These are phyloP conservation scores for Ophiostoma sp. DNA, from an alignment of 2,329 filamentous ascomycete species.

Conservation along the genomic window DNA sequence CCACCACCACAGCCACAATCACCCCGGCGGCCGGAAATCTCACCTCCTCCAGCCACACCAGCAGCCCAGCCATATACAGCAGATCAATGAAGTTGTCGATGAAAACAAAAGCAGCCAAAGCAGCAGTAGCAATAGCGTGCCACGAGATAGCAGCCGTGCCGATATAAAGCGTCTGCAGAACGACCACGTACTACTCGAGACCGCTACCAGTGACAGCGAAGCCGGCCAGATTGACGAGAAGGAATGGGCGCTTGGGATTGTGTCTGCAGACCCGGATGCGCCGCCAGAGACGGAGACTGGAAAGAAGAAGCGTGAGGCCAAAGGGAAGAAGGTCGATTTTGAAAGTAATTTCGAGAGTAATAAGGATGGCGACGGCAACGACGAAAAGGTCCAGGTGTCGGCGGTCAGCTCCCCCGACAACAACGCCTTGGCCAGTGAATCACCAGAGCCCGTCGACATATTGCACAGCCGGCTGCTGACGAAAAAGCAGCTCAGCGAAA, in stretches of 20 bases:
- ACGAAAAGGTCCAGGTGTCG: background rate
- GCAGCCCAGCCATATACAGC: background rate
- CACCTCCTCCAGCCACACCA: background rate
- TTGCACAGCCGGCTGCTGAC: constrained; percentile 71
- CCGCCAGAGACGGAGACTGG: background rate
- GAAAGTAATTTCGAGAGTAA: background rate
- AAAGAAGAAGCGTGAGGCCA: background rate
- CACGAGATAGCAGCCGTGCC: background rate
- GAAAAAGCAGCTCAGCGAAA: constrained; percentile 90
- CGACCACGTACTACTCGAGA: constrained; percentile 35
- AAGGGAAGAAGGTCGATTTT: background rate
- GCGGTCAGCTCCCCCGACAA: background rate
- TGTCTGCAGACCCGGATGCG: constrained; percentile 29
- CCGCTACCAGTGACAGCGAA: constrained; percentile 40
- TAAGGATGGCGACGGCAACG: background rate
- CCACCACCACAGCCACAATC: constrained; percentile 16
- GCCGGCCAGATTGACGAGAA: constrained; percentile 53
- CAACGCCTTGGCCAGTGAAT: constrained; percentile 35
- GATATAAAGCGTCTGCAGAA: background rate
- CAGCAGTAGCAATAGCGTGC: constrained; percentile 16
- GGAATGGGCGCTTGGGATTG: constrained; percentile 48
- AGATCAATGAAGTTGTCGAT: background rate
- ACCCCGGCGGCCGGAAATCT: background rate
- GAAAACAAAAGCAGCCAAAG: background rate
- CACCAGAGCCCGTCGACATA: constrained; percentile 40